These are phyloP conservation scores for Termitomyces sp. DNA, from an alignment of 768 basidiomycete genomes.

Conservation along the genomic window DNA sequence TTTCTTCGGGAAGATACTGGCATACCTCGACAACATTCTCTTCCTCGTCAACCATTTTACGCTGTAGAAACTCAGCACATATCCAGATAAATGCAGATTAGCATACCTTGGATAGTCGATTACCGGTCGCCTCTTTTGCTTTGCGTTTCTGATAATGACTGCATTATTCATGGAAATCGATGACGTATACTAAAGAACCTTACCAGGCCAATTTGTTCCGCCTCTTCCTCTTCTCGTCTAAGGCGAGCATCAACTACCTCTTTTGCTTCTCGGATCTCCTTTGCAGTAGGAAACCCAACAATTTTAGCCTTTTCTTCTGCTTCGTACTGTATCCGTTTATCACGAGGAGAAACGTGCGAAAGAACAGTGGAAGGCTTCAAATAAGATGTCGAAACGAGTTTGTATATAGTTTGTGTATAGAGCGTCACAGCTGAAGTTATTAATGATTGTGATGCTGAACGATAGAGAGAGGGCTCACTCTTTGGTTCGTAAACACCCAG, in stretches of 20 bases:
- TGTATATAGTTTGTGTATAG: conserved; percentile 59
- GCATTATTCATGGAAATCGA: conserved; percentile 15
- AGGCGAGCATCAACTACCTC: conserved; percentile 58
- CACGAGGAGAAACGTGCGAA: conserved; percentile 75
- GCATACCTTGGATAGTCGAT: conserved; percentile 49
- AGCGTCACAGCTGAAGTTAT: conserved; percentile 25
- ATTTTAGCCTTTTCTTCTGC: conserved; percentile 73
- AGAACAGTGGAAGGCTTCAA: conserved; percentile 74
- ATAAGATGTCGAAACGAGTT: conserved; percentile 68
- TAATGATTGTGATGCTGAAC: neutral
- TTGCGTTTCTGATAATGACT: conserved; percentile 53
- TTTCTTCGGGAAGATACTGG: conserved; percentile 2
- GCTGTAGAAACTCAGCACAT: conserved; percentile 14
- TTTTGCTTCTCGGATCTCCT: conserved; percentile 69
- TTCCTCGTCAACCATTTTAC: conserved; percentile 45
- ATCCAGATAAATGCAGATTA: neutral
- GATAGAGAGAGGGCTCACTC: conserved; percentile 30
- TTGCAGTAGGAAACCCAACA: conserved; percentile 72
- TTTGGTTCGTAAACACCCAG: conserved; percentile 51
- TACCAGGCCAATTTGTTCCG: conserved; percentile 70
- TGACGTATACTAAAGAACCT: conserved; percentile 19
- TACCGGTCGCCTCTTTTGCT: conserved; percentile 40
- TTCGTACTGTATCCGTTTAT: conserved; percentile 79
- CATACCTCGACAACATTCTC: conserved; percentile 68
- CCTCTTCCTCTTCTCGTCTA: conserved; percentile 67